Evolutionary conservation across 768 basidiomycete species (phyloP).

Genomic region (Pholiota molesta): DNA sequence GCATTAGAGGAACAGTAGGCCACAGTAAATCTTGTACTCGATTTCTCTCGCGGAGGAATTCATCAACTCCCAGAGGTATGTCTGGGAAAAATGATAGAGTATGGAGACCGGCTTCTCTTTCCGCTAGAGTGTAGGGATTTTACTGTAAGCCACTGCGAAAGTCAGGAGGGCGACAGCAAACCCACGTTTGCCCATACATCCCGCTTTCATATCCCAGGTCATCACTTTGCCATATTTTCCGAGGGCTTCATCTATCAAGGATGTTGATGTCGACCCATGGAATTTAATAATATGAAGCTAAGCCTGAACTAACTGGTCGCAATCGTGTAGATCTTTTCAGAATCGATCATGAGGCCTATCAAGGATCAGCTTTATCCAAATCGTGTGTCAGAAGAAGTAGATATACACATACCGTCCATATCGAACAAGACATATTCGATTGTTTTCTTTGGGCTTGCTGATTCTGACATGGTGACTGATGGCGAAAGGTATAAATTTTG

Average conservation of each 20-base stretch:
- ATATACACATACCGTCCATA: constrained; percentile 59
- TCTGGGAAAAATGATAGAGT: constrained; percentile 79
- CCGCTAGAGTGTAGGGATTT: constrained; percentile 45
- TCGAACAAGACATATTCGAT: constrained; percentile 74
- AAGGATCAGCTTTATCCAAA: not conserved
- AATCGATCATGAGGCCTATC: constrained; percentile 76
- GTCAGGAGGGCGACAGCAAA: not conserved
- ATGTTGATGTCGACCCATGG: not conserved
- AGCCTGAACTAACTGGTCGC: constrained; percentile 65
- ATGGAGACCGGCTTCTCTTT: constrained; percentile 62
- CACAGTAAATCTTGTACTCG: constrained; percentile 63
- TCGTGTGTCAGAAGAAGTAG: not conserved
- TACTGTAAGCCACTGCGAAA: not conserved
- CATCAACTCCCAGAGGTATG: constrained; percentile 63
- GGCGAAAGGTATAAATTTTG: too few relatives aligned
- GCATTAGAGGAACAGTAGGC: constrained; percentile 73
- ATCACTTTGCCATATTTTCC: constrained; percentile 71
- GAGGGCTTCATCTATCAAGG: constrained; percentile 65
- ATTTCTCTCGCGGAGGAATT: constrained; percentile 61
- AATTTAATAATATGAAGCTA: not conserved
- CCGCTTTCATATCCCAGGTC: constrained; percentile 91
- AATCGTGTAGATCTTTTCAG: constrained; percentile 74
- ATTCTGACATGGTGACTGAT: not conserved
- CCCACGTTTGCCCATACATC: constrained; percentile 84
- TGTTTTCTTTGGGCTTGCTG: constrained; percentile 18